phyloP scores from a whole-genome alignment of 2,329 filamentous ascomycete species.

The Arachnomyces sp. region DNA sequence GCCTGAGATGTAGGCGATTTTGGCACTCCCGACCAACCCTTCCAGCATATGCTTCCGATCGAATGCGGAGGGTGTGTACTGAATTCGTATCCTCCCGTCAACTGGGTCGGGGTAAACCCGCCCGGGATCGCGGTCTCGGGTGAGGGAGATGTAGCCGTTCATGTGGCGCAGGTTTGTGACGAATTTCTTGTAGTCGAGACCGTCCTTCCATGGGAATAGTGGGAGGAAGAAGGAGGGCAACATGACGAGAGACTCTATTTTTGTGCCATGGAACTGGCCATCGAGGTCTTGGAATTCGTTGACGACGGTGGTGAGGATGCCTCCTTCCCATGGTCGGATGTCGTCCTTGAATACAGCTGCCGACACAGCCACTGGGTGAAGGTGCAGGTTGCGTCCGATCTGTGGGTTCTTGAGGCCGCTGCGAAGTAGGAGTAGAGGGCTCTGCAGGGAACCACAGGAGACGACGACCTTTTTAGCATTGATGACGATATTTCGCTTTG shows the following conservation, averaged over 20 bases:
- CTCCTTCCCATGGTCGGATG: slow-evolving; percentile 63
- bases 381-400: slow-evolving; percentile 70
- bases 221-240: slow-evolving; percentile 58
- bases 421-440: slow-evolving; percentile 64
- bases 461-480: slow-evolving; percentile 73
- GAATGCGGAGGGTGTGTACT: slow-evolving; percentile 62
- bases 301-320: slow-evolving; percentile 71
- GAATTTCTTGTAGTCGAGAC: slow-evolving; percentile 63
- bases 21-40: slow-evolving; percentile 62
- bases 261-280: slow-evolving; percentile 68
- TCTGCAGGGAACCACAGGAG: slow-evolving; percentile 67
- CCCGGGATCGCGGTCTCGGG: slow-evolving; percentile 67
- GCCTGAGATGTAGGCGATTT: slow-evolving; percentile 69
- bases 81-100: slow-evolving; percentile 56
- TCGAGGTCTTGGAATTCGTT: slow-evolving; percentile 74
- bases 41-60: slow-evolving; percentile 66
- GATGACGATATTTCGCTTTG: slow-evolving; percentile 57
- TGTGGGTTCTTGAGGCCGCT: slow-evolving; percentile 75
- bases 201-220: slow-evolving; percentile 57
- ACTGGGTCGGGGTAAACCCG: slow-evolving; percentile 62
- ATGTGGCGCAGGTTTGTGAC: slow-evolving; percentile 60
- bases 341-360: slow-evolving; percentile 61
- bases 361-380: slow-evolving; percentile 54
- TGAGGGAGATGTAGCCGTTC: slow-evolving; percentile 63
- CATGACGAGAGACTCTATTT: slow-evolving; percentile 71